Evolutionary conservation across 495 filamentous ascomycete genomes (phyloP).

Genomic region (Sporormia fimetaria): DNA sequence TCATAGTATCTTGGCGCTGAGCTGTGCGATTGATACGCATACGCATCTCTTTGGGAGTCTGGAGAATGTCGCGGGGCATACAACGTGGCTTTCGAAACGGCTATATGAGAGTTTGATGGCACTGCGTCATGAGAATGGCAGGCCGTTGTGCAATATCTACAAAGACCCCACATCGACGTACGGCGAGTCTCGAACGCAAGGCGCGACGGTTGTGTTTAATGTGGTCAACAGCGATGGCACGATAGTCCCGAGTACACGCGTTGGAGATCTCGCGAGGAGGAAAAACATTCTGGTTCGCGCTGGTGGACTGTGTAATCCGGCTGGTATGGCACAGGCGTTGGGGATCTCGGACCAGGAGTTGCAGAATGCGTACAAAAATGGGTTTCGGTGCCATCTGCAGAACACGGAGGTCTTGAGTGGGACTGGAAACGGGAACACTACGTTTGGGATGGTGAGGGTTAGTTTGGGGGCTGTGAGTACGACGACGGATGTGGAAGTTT

Average conservation of each 20-base stretch:
- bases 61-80: slow-evolving; percentile 51
- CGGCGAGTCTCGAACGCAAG: slow-evolving; percentile 49
- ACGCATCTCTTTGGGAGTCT: slow-evolving; percentile 50
- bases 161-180: slow-evolving; percentile 41
- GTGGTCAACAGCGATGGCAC: slow-evolving; percentile 43
- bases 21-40: slow-evolving; percentile 57
- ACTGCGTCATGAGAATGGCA: slow-evolving; percentile 51
- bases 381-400: slow-evolving; percentile 54
- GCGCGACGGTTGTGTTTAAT: slow-evolving; percentile 63
- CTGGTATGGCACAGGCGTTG: slow-evolving; percentile 41
- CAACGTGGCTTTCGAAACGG: slow-evolving; percentile 41
- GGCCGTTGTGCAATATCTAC: slow-evolving; percentile 49
- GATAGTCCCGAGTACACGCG: slow-evolving; percentile 45
- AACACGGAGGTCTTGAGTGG: slow-evolving; percentile 42
- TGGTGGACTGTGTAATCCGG: slow-evolving; percentile 55
- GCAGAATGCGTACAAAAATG: slow-evolving; percentile 48
- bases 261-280: slow-evolving; percentile 53
- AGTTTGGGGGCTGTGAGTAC: slow-evolving; percentile 67
- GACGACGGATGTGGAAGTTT: slow-evolving; percentile 44
- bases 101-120: slow-evolving; percentile 42
- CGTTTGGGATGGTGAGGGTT: slow-evolving; percentile 54
- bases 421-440: too few species aligned
- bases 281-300: slow-evolving; percentile 56
- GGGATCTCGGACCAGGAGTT: slow-evolving; percentile 46
- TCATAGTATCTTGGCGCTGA: slow-evolving; percentile 62